Evolutionary conservation across 2,329 filamentous ascomycete species (phyloP).

Genomic region (Colletotrichum sp.): DNA sequence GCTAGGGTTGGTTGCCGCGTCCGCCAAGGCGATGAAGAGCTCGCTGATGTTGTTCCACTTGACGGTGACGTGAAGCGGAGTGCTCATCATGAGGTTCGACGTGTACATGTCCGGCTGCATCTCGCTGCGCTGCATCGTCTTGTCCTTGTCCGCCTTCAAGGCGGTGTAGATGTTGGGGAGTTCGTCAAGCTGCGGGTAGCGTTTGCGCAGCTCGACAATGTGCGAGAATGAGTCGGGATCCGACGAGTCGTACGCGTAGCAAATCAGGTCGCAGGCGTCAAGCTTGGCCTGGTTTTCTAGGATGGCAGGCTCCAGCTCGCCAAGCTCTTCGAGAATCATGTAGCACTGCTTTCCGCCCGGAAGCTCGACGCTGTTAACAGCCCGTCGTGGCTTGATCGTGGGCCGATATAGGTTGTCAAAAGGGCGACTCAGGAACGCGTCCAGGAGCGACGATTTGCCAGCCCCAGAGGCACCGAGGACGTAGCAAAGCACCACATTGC

Average conservation of each 20-base stretch:
- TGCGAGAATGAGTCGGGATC: conserved; percentile 96
- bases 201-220: conserved; percentile 80
- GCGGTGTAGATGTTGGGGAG: conserved; percentile 91
- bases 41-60: conserved; percentile 95
- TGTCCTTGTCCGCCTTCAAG: conserved; percentile 93
- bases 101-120: conserved; percentile 93
- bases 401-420: conserved; percentile 87
- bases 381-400: conserved; percentile 91
- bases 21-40: conserved; percentile 89
- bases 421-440: conserved; percentile 88
- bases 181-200: conserved; percentile 84
- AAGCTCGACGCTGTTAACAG: conserved; percentile 95
- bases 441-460: conserved; percentile 89
- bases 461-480: conserved; percentile 84
- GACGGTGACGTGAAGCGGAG: conserved; percentile 92
- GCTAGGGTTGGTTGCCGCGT: conserved; percentile 88
- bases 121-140: conserved; percentile 93
- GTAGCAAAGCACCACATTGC: conserved; percentile 94
- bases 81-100: conserved; percentile 81
- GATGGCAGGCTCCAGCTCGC: conserved; percentile 93
- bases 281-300: conserved; percentile 90
- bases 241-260: conserved; percentile 95
- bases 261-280: conserved; percentile 91
- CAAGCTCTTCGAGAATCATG: conserved; percentile 92
- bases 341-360: conserved; percentile 97